These are phyloP conservation scores for Kwoniella pini DNA, from an alignment of 768 basidiomycete genomes.

Conservation along the genomic window DNA sequence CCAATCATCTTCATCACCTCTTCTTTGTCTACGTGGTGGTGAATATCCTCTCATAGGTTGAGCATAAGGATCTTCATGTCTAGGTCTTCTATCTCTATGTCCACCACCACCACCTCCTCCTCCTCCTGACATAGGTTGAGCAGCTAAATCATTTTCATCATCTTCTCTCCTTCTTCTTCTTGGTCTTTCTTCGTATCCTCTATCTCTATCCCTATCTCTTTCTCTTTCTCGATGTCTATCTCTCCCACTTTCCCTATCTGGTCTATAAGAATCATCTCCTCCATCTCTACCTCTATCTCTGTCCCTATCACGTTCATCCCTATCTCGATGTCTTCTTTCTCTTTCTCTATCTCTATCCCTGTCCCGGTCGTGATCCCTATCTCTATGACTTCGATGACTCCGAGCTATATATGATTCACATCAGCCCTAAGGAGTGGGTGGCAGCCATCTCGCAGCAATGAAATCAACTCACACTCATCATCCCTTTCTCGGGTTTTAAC, in stretches of 20 bases:
- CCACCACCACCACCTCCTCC: constrained; percentile 26
- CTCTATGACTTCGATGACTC: constrained; percentile 57
- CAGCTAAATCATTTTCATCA: constrained; percentile 27
- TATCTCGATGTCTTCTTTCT: constrained; percentile 39
- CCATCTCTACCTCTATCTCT: constrained; percentile 15
- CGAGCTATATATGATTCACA: constrained; percentile 18
- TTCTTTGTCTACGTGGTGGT: constrained; percentile 24
- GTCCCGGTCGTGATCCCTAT: constrained; percentile 26
- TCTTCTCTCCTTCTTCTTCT: constrained; percentile 19
- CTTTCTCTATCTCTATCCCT: constrained; percentile 18
- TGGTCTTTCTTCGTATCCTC: constrained; percentile 16
- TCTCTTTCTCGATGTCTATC: constrained; percentile 27
- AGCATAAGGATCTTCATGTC: constrained; percentile 39
- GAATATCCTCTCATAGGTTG: constrained; percentile 31
- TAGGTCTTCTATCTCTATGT: constrained; percentile 27
- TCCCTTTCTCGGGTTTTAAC: constrained; percentile 32
- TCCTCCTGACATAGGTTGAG: constrained; percentile 37
- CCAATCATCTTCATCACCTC: constrained; percentile 26
- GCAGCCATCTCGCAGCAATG: no score
- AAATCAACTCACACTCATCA: constrained; percentile 28
- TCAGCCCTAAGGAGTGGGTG: no score
- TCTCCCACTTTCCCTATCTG: constrained; percentile 11
- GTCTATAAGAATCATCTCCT: constrained; percentile 17
- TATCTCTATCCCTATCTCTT: constrained; percentile 6
- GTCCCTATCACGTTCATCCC: constrained; percentile 13